These are phyloP conservation scores for Fusarium nelsonii DNA, from an alignment of 2,329 filamentous ascomycete species.

Conservation along the genomic window DNA sequence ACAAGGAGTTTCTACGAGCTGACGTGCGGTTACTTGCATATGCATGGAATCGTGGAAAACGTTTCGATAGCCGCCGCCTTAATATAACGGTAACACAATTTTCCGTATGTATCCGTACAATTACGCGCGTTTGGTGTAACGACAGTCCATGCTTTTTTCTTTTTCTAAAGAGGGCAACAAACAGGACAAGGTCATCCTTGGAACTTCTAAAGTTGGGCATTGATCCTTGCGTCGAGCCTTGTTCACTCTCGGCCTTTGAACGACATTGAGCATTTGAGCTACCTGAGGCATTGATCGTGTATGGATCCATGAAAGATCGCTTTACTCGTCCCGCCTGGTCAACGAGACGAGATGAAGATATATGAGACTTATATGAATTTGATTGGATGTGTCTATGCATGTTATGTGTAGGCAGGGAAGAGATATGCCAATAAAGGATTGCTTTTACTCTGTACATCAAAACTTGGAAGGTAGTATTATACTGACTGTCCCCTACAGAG, in stretches of 20 bases:
- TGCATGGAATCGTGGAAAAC: constrained; percentile 15
- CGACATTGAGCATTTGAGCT: constrained; percentile 20
- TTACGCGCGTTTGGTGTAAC: constrained; percentile 18
- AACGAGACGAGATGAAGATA: constrained; percentile 17
- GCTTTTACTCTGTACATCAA: background rate
- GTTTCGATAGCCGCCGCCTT: constrained; percentile 38
- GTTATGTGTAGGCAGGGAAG: background rate
- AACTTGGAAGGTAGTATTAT: constrained; percentile 27
- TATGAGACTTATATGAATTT: background rate
- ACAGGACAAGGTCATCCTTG: constrained; percentile 11
- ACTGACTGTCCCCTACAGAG: background rate
- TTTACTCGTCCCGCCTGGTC: constrained; percentile 1
- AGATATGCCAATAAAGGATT: constrained; percentile 7
- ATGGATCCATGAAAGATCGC: constrained; percentile 10
- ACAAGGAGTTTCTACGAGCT: background rate
- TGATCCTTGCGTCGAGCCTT: constrained; percentile 14
- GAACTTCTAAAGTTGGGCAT: constrained; percentile 1
- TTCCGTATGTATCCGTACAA: background rate
- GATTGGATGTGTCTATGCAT: background rate
- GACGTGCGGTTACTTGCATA: constrained; percentile 28
- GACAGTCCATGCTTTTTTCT: background rate
- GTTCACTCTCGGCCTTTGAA: constrained; percentile 18
- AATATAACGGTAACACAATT: constrained; percentile 22
- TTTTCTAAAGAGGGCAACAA: background rate
- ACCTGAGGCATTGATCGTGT: constrained; percentile 36